A percentile compares a stretch with the other conserved stretches of the same genome.
Conservation (phyloP, 2,329 filamentous ascomycete species). For the Botryotinia narcissicola region DNA sequence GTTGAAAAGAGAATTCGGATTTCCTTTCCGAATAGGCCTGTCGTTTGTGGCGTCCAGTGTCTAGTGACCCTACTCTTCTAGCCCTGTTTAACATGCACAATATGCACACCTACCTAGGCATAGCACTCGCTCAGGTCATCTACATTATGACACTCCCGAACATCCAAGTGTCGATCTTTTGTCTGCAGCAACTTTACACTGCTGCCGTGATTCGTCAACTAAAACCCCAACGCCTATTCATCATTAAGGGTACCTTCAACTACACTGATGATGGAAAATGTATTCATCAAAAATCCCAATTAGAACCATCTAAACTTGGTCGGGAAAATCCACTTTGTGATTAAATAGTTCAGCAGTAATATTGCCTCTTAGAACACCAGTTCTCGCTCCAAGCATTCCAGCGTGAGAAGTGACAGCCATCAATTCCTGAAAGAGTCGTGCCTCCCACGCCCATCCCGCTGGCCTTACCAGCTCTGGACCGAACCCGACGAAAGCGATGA, state of each 20-base stretch:
- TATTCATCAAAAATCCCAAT: neutral
- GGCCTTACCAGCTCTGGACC: slow-evolving; percentile 4
- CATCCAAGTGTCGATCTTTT: slow-evolving; percentile 32
- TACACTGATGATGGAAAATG: neutral
- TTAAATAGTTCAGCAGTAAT: neutral
- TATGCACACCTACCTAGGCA: slow-evolving; percentile 11
- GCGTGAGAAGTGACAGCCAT: slow-evolving; percentile 19
- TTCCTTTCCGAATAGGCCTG: slow-evolving; percentile 17
- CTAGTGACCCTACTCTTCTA: slow-evolving; percentile 6
- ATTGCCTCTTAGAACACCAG: slow-evolving; percentile 7
- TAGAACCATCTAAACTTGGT: slow-evolving; percentile 25
- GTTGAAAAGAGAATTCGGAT: slow-evolving; percentile 13
- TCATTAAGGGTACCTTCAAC: slow-evolving; percentile 1
- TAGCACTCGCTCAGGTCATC: slow-evolving; percentile 14
- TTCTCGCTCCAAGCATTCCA: slow-evolving; percentile 10
- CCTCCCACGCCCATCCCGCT: slow-evolving; percentile 8
- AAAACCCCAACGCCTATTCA: slow-evolving; percentile 20
- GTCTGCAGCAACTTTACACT: slow-evolving; percentile 22
- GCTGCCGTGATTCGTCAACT: slow-evolving; percentile 27
- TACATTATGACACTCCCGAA: slow-evolving; percentile 31
- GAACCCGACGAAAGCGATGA: slow-evolving; percentile 5
- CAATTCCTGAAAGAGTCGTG: slow-evolving; percentile 9
- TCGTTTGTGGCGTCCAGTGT: slow-evolving; percentile 17
- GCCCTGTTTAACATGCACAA: slow-evolving; percentile 18
- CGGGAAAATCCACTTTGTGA: slow-evolving; percentile 13